These are phyloP conservation scores for Phylloporus sp. DNA, from an alignment of 768 basidiomycete species.

Conservation along the genomic window DNA sequence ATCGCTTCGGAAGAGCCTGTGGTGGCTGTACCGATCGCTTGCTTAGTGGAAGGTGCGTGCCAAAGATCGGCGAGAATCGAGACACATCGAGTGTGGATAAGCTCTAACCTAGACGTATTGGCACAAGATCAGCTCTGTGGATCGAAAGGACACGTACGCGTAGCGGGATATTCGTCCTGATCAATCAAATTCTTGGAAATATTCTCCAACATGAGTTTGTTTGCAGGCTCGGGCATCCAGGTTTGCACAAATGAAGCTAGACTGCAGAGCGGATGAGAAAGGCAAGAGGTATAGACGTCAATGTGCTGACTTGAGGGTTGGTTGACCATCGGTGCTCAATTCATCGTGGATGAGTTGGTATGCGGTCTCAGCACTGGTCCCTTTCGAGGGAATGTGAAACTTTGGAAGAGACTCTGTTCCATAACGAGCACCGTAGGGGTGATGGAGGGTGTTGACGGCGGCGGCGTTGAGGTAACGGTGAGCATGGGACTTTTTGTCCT, in stretches of 20 bases:
- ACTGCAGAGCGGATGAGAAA: slow-evolving; percentile 16
- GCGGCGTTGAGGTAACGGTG: slow-evolving; percentile 34
- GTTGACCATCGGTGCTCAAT: slow-evolving; percentile 49
- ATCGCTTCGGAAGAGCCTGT: slow-evolving; percentile 71
- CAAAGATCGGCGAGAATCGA: slow-evolving; percentile 64
- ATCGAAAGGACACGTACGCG: slow-evolving; percentile 30
- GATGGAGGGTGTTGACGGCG: slow-evolving; percentile 30
- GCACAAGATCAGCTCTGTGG: background rate
- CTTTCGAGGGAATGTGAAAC: slow-evolving; percentile 58
- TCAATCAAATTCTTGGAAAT: slow-evolving; percentile 65
- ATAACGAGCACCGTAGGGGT: slow-evolving; percentile 60
- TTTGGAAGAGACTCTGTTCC: slow-evolving; percentile 67
- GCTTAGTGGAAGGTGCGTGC: slow-evolving; percentile 51
- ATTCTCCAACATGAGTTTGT: slow-evolving; percentile 59
- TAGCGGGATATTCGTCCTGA: slow-evolving; percentile 64
- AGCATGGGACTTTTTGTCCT: slow-evolving; percentile 43
- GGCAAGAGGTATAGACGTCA: background rate
- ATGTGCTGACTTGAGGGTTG: slow-evolving; percentile 43
- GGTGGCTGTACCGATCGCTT: slow-evolving; percentile 65
- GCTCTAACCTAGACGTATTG: slow-evolving; percentile 22
- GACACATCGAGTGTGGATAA: slow-evolving; percentile 42
- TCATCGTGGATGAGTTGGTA: slow-evolving; percentile 65
- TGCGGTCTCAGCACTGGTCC: slow-evolving; percentile 46
- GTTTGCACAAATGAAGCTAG: slow-evolving; percentile 66
- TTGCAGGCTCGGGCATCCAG: slow-evolving; percentile 51